Evolutionary conservation across 345 rosid species (phyloP), one percentile per base, ranked within the genome.

Genomic region (Populus ilicifolia): DNA sequence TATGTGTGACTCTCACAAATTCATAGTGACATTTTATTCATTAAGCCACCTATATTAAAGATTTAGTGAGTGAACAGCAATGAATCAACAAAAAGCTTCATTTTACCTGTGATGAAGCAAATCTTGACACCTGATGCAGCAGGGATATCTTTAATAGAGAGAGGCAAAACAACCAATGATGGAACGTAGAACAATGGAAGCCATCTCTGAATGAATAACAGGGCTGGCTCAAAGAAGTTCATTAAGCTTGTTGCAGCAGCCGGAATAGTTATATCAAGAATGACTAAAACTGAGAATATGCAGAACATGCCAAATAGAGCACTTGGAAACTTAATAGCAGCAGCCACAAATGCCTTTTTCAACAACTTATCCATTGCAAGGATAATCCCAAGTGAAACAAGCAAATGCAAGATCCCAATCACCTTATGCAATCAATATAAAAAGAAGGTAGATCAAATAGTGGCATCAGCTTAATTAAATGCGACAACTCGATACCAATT

Each of bases 291-390:
- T 59, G 97, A 87, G 83, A 95, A 95, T 71, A 93, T 95, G 85
- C 98, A 95, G 72, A 95, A 95, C 98, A 94, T 94, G 41, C 98
- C 98, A 76, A 94, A 93, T 67, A 94, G 79, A 13, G 98, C 98
- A 72, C 98, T 94, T 18, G 98, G 98, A 81, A 94, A 94, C 89
- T 93, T 91, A 46, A 94, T 89, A n/a, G 97, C 89, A 21, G 99
- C 97, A 12, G 88, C 90, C 48, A 89, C 82, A 85, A 95, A 95
- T 16, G 94, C 98, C 75, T 81, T 69, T 72, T 93, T 90, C 90
- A 95, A 89, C 44, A 83, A 86, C 69, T 83, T 85, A 61, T 95
- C 99, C 85, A 80, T 77, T 9, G 97, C 98, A n/a, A 95, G 86
- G 82, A 95, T 87, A 59, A 90, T 83, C 72, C 94, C 95, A n/a